Evolutionary conservation across 768 basidiomycete genomes (phyloP).

Genomic region (Dentipellis sp.): DNA sequence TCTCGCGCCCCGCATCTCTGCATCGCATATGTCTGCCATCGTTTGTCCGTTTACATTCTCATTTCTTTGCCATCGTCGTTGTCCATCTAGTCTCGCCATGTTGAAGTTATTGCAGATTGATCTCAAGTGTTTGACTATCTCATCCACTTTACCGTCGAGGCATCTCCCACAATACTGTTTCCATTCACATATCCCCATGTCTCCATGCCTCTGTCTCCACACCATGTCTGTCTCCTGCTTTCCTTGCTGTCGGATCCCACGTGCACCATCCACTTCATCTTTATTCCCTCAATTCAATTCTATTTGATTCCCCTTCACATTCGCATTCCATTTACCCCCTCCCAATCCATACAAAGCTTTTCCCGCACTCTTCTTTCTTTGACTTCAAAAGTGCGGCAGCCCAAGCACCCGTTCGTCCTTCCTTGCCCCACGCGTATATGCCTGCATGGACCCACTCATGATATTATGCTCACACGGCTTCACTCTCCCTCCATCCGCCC

Average conservation of each 20-base stretch:
- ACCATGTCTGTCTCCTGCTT: conserved; percentile 8
- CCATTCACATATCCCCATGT: conserved; percentile 6
- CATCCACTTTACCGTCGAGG: conserved; percentile 6
- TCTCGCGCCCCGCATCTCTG: conserved; percentile 2
- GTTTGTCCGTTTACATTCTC: conserved; percentile 7
- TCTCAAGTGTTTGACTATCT: conserved; percentile 3
- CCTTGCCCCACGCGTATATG: not conserved
- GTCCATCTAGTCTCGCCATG: conserved; percentile 12
- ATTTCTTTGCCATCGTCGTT: conserved; percentile 10
- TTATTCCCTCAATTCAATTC: conserved; percentile 5
- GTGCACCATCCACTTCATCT: conserved; percentile 7
- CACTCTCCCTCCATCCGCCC: not conserved
- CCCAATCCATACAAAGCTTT: conserved; percentile 4
- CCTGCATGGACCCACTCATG: not conserved
- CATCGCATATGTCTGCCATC: conserved; percentile 7
- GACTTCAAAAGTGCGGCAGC: conserved; percentile 1
- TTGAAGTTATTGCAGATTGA: conserved; percentile 9
- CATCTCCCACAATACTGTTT: conserved; percentile 3
- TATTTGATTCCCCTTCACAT: not conserved
- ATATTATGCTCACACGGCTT: not conserved
- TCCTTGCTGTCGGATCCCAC: conserved; percentile 13
- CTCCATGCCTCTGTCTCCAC: not conserved
- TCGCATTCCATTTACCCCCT: not conserved
- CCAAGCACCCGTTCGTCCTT: not conserved
- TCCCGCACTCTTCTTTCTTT: not conserved